Evolutionary conservation across 2,329 filamentous ascomycete genomes (phyloP), one percentile per base, ranked within the genome.

Genomic region (Massarina eburnea): DNA sequence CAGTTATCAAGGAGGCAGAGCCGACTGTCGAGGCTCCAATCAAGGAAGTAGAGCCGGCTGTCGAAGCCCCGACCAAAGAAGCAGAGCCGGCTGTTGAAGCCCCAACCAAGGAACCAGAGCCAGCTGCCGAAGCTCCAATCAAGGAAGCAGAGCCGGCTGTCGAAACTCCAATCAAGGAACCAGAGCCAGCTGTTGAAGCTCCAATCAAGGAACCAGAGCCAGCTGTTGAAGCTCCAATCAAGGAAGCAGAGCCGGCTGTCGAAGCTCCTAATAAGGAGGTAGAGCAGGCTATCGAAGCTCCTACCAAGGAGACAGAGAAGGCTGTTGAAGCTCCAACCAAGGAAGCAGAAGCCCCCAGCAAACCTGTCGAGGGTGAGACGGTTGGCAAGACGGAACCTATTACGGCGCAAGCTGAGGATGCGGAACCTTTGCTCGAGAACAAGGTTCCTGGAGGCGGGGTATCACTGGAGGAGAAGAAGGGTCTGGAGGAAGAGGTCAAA

Each of bases 401-500:
- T 15, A 43, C 39, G 5, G 43, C 29, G 7, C 43, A 41, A 17
- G 33, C 33, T 4, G 24, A 22, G 17, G 47, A 49, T 2, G 47
- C 36, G 18, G 43, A 49, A 19, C 43, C 43, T 1, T 3, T n/a
- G 20, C 20, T 49, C 26, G 47, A 46, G 30, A 20, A 40, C 10
- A 35, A 40, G 43, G 35, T 43, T 10, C 46, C 46, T 12, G 46
- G 39, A 19, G 41, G 41, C 14, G 42, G 39, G 7, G 29, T 40
- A 10, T 33, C 36, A 12, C 8, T 21, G 18, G 39, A 43, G 15
- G 24, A 43, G 24, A 15, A 37, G 24, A 10, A 40, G 36, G 24
- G 27, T 4, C 19, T 49, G 3, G 35, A 45, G 34, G 18, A 19
- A 21, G 47, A 49, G 18, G 43, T 49, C 34, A 15, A 30, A 22